Base-by-base conservation (phyloP, 352 stramenopile species). In the Elongisporangium prolatum region DNA sequence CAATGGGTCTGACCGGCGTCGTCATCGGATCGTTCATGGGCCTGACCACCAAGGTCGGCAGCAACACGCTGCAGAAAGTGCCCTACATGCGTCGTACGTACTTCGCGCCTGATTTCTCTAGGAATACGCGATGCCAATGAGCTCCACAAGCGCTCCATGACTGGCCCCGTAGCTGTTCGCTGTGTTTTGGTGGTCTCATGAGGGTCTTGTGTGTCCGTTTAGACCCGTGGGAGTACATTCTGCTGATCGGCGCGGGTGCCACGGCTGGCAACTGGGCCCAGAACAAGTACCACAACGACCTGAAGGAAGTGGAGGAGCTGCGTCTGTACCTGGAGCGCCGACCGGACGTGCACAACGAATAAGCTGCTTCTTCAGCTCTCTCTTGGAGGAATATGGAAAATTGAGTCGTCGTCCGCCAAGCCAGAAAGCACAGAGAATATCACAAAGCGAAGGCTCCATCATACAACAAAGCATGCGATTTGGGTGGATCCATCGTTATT, bases 191-290 rank as follows among this genome's bases (percentile, higher is more conserved):
- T 17, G 34, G 16, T 14, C 4, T 28, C 13, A 18, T 11, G 40
- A 17, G 18, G 28, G 48, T 60, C 9, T 17, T 6, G 56, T 20
- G 44, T 22, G 18, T 56, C 20, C 52, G 8, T 21, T 17, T 57
- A 93, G 84, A 93, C 16, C 83, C 84, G 28, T 93, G 84, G 84
- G 84, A 93, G 65, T 73, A 93, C 65, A 57, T 93, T 44, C 63
- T 89, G 18, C 83, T 90, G 44, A 83, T 93, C 61, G 82, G 78
- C 56, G 53, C 68, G 21, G 84, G 84, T 50, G 84, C 82, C 49
- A 74, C 63, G 59, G 57, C 80, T 4, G 84, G 84, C 59, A 80
- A 66, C 66, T 84, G 72, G 49, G 44, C 89, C 57, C 65, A 91
- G 72, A 88, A 89, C 24, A 89, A 91, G 62, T 86, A 91, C 74